Percentiles rank a stretch among this genome's conserved stretches.
Conservation (phyloP, 139 green algal species). For the Cymbomonas tetramitiformis region DNA sequence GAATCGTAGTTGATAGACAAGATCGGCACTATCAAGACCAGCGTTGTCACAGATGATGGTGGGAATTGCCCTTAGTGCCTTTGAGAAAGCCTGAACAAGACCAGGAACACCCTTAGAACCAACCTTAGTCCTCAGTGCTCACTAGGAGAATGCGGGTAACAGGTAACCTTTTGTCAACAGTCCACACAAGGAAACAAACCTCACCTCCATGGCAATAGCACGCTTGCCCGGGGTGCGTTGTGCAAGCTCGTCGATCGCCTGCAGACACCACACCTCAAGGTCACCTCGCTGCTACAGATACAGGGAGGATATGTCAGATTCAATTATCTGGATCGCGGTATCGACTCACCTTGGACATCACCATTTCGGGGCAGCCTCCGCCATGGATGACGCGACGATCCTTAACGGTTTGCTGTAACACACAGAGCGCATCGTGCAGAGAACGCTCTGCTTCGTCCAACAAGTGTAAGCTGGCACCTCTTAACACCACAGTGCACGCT, state of each 20-base stretch:
- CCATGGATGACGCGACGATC: constrained; percentile 79
- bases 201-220: constrained; percentile 78
- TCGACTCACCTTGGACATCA: constrained; percentile 42
- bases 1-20: constrained; percentile 70
- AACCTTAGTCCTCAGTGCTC: too few species aligned
- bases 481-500: constrained; percentile 92
- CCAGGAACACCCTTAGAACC: too few species aligned
- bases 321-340: too few species aligned
- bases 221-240: constrained; percentile 61
- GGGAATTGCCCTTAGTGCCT: constrained; percentile 74
- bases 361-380: constrained; percentile 83
- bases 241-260: constrained; percentile 74
- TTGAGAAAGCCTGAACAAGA: constrained; percentile 78
- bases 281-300: too few species aligned
- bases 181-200: too few species aligned
- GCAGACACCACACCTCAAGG: too few species aligned
- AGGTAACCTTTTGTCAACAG: too few species aligned
- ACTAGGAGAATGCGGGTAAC: too few species aligned
- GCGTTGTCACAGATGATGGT: constrained; percentile 92
- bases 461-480: constrained; percentile 80
- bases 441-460: constrained; percentile 92
- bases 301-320: too few species aligned
- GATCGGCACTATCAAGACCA: constrained; percentile 67
- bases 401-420: constrained; percentile 67
- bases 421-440: constrained; percentile 94